A percentile compares a stretch with the other conserved stretches of the same genome.
Evolutionary conservation across 495 filamentous ascomycete species (phyloP).

Genomic region (Thermochaetoides thermophila): DNA sequence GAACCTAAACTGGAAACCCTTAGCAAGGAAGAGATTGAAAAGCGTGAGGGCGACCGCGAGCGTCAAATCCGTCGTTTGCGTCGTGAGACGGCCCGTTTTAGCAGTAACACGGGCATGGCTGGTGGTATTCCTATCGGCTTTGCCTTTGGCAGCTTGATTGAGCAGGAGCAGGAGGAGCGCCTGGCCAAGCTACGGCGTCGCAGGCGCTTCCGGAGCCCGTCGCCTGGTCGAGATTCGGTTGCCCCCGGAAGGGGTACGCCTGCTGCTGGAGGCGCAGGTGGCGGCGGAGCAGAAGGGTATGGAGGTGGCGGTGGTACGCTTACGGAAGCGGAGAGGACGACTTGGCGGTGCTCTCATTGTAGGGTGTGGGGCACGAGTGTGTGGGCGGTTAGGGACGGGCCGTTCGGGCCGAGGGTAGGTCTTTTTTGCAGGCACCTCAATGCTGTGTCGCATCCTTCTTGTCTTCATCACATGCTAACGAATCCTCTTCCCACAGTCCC

Average conservation of each 20-base stretch:
- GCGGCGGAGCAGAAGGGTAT: conserved; percentile 40
- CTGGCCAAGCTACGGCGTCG: conserved; percentile 91
- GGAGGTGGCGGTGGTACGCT: conserved; percentile 54
- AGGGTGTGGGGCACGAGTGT: conserved; percentile 74
- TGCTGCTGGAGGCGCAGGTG: conserved; percentile 49
- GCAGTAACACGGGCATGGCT: conserved; percentile 63
- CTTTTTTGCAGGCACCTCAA: neutral
- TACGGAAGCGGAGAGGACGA: conserved; percentile 63
- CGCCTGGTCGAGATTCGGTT: conserved; percentile 49
- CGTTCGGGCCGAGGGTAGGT: conserved; percentile 68
- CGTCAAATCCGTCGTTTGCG: conserved; percentile 73
- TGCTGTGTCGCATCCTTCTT: neutral
- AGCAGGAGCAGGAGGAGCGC: conserved; percentile 50
- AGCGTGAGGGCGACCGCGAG: conserved; percentile 88
- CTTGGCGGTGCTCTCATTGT: conserved; percentile 88
- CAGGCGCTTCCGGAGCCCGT: conserved; percentile 77
- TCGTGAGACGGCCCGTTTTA: conserved; percentile 84
- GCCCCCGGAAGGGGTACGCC: conserved; percentile 65
- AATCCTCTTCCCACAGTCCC: conserved; percentile 41
- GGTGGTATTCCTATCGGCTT: conserved; percentile 45
- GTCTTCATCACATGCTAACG: conserved; percentile 1
- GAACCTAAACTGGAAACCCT: conserved; percentile 82
- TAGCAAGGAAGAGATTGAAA: conserved; percentile 94
- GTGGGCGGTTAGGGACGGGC: conserved; percentile 91
- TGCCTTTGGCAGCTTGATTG: conserved; percentile 42